These are phyloP conservation scores for Aspergillus diversus DNA, from an alignment of 495 filamentous ascomycete genomes.

Conservation along the genomic window DNA sequence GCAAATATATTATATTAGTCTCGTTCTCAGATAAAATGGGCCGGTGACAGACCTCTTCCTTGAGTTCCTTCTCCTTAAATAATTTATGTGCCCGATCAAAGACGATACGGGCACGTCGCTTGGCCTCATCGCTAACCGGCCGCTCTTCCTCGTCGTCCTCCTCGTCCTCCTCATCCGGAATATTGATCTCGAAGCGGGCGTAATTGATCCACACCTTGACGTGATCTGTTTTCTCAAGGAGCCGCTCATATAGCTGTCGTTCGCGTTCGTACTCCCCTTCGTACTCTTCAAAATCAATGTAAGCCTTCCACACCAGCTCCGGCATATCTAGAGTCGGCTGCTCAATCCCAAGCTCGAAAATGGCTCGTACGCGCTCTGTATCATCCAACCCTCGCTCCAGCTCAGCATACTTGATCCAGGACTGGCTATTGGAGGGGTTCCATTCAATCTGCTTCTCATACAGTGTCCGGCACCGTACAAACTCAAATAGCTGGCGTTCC, in stretches of 20 bases:
- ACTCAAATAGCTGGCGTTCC: slow-evolving; percentile 91
- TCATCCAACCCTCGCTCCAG: slow-evolving; percentile 90
- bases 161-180: slow-evolving; percentile 68
- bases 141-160: slow-evolving; percentile 64
- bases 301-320: slow-evolving; percentile 93
- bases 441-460: slow-evolving; percentile 93
- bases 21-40: background rate
- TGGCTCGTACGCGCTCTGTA: slow-evolving; percentile 80
- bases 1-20: slow-evolving; percentile 33
- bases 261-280: slow-evolving; percentile 85
- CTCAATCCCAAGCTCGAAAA: slow-evolving; percentile 87
- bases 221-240: slow-evolving; percentile 91
- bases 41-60: slow-evolving; percentile 69
- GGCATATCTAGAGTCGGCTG: slow-evolving; percentile 95
- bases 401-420: slow-evolving; percentile 95
- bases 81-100: slow-evolving; percentile 86
- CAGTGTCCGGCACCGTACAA: slow-evolving; percentile 82
- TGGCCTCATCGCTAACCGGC: slow-evolving; percentile 80
- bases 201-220: slow-evolving; percentile 99
- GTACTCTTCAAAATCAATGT: slow-evolving; percentile 97
- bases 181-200: slow-evolving; percentile 94
- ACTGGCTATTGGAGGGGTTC: slow-evolving; percentile 84
- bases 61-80: slow-evolving; percentile 91
- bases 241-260: slow-evolving; percentile 83
- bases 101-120: slow-evolving; percentile 75